A percentile compares a stretch with the other conserved stretches of the same genome.
These are phyloP conservation scores for Saccharomyces hybrid DNA, from an alignment of 1,139 yeast species.

Conservation along the genomic window DNA sequence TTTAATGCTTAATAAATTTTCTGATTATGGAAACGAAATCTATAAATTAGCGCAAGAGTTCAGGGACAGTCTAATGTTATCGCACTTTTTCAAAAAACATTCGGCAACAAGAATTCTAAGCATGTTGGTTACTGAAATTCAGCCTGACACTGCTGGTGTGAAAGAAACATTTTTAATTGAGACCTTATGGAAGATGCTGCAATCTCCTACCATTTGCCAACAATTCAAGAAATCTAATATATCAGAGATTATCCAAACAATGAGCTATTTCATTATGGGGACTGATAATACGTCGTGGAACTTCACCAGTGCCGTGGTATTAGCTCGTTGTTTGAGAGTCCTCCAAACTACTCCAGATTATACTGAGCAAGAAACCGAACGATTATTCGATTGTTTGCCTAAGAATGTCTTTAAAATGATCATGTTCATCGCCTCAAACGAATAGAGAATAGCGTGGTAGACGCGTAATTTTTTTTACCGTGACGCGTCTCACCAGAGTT, in stretches of 20 bases:
- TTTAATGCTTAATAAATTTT: slow-evolving; percentile 16
- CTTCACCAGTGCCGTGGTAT: slow-evolving; percentile 15
- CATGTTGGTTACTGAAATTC: slow-evolving; percentile 11
- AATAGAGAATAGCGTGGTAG: background rate
- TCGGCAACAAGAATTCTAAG: slow-evolving; percentile 16
- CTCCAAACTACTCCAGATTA: background rate
- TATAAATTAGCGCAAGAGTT: slow-evolving; percentile 22
- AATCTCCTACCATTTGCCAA: background rate
- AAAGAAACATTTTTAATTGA: slow-evolving; percentile 18
- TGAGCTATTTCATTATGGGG: slow-evolving; percentile 8
- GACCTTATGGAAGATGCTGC: slow-evolving; percentile 11
- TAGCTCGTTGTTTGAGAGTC: slow-evolving; percentile 4
- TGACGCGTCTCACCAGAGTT: background rate
- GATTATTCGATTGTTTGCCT: slow-evolving; percentile 9
- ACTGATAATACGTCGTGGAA: slow-evolving; percentile 17
- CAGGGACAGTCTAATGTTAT: slow-evolving; percentile 14
- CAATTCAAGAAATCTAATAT: slow-evolving; percentile 12
- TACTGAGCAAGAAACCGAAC: slow-evolving; percentile 5
- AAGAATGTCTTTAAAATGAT: slow-evolving; percentile 8
- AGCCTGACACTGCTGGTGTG: slow-evolving; percentile 9
- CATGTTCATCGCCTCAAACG: slow-evolving; percentile 8
- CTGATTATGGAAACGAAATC: slow-evolving; percentile 21
- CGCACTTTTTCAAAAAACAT: slow-evolving; percentile 15
- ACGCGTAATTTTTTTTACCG: background rate
- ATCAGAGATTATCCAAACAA: slow-evolving; percentile 20